Conservation (phyloP, 139 green algal genomes). For the Tetradesmus obliquus region DNA sequence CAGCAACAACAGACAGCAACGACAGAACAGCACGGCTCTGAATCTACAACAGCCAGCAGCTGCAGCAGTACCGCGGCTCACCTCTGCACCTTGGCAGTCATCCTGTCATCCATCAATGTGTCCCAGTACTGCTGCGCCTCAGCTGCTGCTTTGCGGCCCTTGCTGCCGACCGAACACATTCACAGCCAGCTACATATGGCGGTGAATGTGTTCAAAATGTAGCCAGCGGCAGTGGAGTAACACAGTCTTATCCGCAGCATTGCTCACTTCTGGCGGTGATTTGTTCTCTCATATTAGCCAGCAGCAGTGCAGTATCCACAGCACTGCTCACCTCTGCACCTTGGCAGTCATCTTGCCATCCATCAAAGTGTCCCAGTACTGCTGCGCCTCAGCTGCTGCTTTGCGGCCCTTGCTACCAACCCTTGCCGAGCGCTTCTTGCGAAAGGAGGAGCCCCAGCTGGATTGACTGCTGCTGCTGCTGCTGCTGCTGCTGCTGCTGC, state of each 20-base stretch:
- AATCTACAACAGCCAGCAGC: no score
- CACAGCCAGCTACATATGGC: no score
- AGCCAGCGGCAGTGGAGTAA: no score
- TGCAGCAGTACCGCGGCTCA: neutral
- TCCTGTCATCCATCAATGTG: neutral
- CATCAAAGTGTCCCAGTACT: slow-evolving; percentile 25
- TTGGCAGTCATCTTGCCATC: neutral
- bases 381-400: neutral
- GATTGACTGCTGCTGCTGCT: slow-evolving; percentile 2
- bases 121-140: slow-evolving; percentile 22
- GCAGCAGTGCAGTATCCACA: neutral
- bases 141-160: neutral
- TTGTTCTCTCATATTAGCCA: no score
- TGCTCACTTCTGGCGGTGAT: no score
- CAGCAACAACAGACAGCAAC: no score
- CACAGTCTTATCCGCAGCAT: no score
- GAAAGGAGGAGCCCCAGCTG: slow-evolving; percentile 15
- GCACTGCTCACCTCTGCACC: slow-evolving; percentile 5
- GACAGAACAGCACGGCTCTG: no score
- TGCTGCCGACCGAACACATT: neutral
- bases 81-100: slow-evolving; percentile 2
- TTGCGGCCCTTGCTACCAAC: neutral
- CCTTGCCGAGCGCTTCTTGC: neutral
- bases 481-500: slow-evolving; percentile 9
- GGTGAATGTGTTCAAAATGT: no score